Percentiles rank a stretch among this genome's conserved stretches.
Evolutionary conservation across 805 yeast genomes (phyloP).

Genomic region (Candida vartiovaarae): DNA sequence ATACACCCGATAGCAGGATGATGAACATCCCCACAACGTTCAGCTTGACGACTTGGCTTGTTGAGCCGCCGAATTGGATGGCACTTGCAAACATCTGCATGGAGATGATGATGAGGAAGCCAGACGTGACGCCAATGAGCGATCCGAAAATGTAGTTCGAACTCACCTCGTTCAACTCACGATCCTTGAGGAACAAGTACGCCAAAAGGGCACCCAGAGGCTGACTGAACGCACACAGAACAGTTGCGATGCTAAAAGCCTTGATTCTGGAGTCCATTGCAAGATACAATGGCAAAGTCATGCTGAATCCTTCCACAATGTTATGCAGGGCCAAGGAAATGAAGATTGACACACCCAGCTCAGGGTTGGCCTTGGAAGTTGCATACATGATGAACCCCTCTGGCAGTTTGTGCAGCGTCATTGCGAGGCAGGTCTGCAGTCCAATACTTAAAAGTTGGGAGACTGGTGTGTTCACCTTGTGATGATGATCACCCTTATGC

Average conservation of each 20-base stretch:
- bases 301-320: slow-evolving; percentile 88
- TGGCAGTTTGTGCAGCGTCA: slow-evolving; percentile 85
- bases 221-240: slow-evolving; percentile 79
- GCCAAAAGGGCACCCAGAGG: slow-evolving; percentile 86
- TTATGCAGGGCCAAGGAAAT: slow-evolving; percentile 84
- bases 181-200: slow-evolving; percentile 37
- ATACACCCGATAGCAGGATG: slow-evolving; percentile 41
- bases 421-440: slow-evolving; percentile 81
- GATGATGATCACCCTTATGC: slow-evolving; percentile 56
- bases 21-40: slow-evolving; percentile 50
- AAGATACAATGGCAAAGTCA: slow-evolving; percentile 84
- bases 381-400: slow-evolving; percentile 90
- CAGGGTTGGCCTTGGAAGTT: slow-evolving; percentile 60
- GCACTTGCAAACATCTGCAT: slow-evolving; percentile 84
- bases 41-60: slow-evolving; percentile 52
- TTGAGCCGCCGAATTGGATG: slow-evolving; percentile 69
- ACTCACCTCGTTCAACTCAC: slow-evolving; percentile 27
- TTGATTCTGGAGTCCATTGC: slow-evolving; percentile 55
- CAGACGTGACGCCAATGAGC: slow-evolving; percentile 69
- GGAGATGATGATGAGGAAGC: slow-evolving; percentile 76
- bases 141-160: slow-evolving; percentile 44
- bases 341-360: slow-evolving; percentile 74
- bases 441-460: slow-evolving; percentile 82
- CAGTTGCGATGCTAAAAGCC: slow-evolving; percentile 59
- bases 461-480: slow-evolving; percentile 69